A percentile compares a stretch with the other conserved stretches of the same genome.
These are phyloP conservation scores for Eucalyptus marginata DNA, from an alignment of 345 rosid genomes.

Conservation along the genomic window DNA sequence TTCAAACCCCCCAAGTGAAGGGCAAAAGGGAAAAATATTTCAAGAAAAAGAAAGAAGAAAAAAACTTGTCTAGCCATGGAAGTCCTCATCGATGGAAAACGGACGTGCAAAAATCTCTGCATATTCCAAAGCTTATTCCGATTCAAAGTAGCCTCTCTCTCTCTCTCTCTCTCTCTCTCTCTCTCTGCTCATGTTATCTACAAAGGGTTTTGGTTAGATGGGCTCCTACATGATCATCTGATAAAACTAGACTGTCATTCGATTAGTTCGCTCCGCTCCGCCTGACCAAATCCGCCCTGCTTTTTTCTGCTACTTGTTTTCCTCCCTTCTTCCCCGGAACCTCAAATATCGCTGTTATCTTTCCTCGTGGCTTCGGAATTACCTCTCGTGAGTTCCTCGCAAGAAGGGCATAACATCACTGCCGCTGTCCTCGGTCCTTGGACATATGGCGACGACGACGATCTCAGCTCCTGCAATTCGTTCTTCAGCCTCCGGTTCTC, in stretches of 20 bases:
- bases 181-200: background rate
- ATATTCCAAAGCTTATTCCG: background rate
- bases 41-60: background rate
- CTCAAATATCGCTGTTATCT: background rate
- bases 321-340: background rate
- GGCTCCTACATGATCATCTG: background rate
- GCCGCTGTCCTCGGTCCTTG: background rate
- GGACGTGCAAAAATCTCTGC: background rate
- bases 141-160: background rate
- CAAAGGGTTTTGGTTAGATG: background rate
- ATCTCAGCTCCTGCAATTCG: constrained; percentile 23
- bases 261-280: background rate
- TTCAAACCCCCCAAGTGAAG: background rate
- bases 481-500: constrained; percentile 31
- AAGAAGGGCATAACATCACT: constrained; percentile 2
- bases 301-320: background rate
- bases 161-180: background rate
- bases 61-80: background rate
- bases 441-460: background rate
- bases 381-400: background rate
- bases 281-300: background rate
- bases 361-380: background rate
- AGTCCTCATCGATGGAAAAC: background rate
- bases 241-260: background rate
- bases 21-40: background rate